Base-by-base conservation (phyloP, 192 early-diverging fungal species). In the Rhizophagus clarus region DNA sequence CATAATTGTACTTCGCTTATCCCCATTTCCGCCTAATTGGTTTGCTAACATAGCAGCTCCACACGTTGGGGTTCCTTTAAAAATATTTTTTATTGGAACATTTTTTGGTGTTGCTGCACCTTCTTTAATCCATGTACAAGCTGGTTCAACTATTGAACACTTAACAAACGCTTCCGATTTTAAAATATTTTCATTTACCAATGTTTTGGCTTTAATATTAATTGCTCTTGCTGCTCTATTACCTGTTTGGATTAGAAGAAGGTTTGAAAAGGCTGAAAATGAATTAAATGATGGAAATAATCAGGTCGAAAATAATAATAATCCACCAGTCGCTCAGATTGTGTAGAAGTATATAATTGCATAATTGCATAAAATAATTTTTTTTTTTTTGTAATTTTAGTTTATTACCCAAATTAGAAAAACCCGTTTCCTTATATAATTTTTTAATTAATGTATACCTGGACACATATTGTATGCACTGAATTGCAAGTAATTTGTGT, bases 1-100 rank as follows among this genome's bases (percentile, higher is more conserved):
- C 67, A 89, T 91, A 73, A 84, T 91, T 64, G 81, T 91, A 1
- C 79, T 91, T 15, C 84, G 90, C 31, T 75, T 91, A 7, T 79
- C 84, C 9, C 90, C 90, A 6, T 85, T 91, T 51, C 89, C 89
- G 20, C 90, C 90, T 29, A 90, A 91, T 51, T 91, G 90, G 90
- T 83, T 84, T 29, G 87, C 84, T 73, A 91, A 91, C 68, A 81
- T 91, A 24, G 87, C 88, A 5, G 85, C 88, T 1, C 88, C 90
- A n/a, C 90, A 91, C 40, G 74, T 91, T 49, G 80, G 82, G 62
- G 88, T 91, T 26, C 86, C 88, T 0, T 64, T 89, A 12, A 79
- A 83, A 74, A 81, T 83, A 22, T 91, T 90, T 56, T 88, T 89
- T 29, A 71, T 85, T 31, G 90, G 90, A 10, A 91, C 90, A 3